phyloP scores from a whole-genome alignment of 441 rosid species.

The Corymbia calophylla region DNA sequence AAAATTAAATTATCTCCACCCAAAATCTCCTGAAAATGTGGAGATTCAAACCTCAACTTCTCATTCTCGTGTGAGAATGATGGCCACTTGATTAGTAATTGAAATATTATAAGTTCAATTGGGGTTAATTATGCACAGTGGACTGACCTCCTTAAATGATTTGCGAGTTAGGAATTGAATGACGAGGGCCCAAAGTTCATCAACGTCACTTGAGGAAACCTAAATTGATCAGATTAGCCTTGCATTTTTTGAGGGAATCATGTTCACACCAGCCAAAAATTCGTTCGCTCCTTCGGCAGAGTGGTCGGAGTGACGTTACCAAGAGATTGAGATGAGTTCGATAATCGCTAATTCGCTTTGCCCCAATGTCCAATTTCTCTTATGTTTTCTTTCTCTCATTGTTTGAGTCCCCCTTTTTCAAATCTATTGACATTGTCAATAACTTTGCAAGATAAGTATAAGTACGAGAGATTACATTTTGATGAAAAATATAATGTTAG shows the following conservation, averaged over 20 bases:
- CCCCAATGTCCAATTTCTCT: background rate
- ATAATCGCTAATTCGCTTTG: background rate
- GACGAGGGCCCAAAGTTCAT: background rate
- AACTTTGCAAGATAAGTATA: background rate
- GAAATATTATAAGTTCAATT: background rate
- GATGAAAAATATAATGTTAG: background rate
- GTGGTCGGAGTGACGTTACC: rapidly evolving
- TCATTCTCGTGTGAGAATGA: too few species aligned
- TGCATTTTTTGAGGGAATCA: background rate
- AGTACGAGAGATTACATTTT: background rate
- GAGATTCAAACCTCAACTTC: too few species aligned
- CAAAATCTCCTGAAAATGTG: too few species aligned
- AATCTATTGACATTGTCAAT: background rate
- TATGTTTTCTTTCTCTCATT: background rate
- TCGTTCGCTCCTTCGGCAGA: background rate
- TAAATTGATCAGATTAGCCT: background rate
- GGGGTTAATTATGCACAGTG: background rate
- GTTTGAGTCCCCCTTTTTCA: background rate
- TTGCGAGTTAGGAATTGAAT: background rate
- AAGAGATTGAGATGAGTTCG: background rate
- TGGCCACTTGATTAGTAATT: too few species aligned
- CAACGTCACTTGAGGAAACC: rapidly evolving
- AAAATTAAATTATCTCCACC: too few species aligned
- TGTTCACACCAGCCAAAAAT: rapidly evolving
- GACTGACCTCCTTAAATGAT: background rate